Base-by-base conservation (phyloP, 1,139 yeast genomes). In the Diutina neorugosa region DNA sequence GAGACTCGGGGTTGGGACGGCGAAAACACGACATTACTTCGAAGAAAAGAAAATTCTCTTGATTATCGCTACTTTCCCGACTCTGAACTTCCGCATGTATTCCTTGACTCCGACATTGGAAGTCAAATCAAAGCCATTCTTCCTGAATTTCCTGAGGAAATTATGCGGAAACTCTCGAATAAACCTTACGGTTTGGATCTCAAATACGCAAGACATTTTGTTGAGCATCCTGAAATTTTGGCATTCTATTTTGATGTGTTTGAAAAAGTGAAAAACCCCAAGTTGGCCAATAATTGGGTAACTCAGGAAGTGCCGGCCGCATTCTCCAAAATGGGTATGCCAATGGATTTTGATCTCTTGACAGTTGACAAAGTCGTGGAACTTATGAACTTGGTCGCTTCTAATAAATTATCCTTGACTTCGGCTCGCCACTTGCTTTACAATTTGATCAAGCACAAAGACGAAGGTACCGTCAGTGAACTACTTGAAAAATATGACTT, bases 1-100 rank as follows among this genome's bases (percentile, higher is more conserved):
- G 96, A 91, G 62, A 94, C 99, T 0, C 76, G 98, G 61, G 94
- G 96, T 16, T 93, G 97, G 97, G 83, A 84, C 63, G 97, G 96
- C 1, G 66, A 64, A 11, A 66, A 67, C 51, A 91, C 98, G 0
- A 73, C 77, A 52, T 75, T 78, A 52, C 67, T 84, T 53, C 77
- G 98, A 64, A 73, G 79, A 3, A 93, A 94, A 62, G 98, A 91
- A 64, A 80, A 81, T 52, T 79, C 89, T 0, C 78, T 87, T 6
- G 98, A 93, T 65, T 93, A 93, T 65, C 73, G 98, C 61, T 93
- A 90, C 64, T 85, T 93, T 76, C 97, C 98, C 0, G 98, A 93
- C 63, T 87, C 96, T 1, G 98, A 94, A 63, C 69, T 93, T 23
- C 90, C 94, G 0, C 68, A 70, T 0, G 69, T 91, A 4, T 60